phyloP scores from a whole-genome alignment of 164 flowering plant species.

The Kingdonia uniflora region DNA sequence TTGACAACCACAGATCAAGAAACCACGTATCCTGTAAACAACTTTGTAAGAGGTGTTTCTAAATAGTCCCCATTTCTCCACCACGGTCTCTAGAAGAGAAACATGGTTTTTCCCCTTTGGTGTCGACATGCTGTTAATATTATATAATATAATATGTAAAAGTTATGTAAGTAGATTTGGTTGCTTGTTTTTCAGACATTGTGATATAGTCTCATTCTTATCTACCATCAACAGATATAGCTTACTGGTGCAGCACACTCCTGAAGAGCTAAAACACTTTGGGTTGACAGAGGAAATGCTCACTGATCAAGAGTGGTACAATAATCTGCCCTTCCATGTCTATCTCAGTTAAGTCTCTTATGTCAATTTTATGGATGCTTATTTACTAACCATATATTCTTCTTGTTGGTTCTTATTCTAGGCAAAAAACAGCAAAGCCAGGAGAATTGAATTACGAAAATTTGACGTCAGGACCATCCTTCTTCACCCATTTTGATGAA shows the following conservation, averaged over 20 bases:
- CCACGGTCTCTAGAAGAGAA: too few relatives aligned
- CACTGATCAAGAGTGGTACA: slow-evolving; percentile 63
- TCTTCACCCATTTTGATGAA: slow-evolving; percentile 47
- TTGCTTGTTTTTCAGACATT: too few relatives aligned
- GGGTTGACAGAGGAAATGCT: slow-evolving; percentile 72
- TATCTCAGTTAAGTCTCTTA: too few relatives aligned
- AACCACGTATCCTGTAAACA: too few relatives aligned
- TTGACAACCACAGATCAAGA: too few relatives aligned
- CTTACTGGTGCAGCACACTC: slow-evolving; percentile 55
- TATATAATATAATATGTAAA: too few relatives aligned
- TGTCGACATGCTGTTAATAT: too few relatives aligned
- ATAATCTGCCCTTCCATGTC: neutral
- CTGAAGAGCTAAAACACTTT: slow-evolving; percentile 43
- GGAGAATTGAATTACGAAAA: slow-evolving; percentile 67
- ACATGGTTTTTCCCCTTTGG: too few relatives aligned
- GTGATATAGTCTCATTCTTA: neutral
- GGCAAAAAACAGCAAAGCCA: slow-evolving; percentile 63
- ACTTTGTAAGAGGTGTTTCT: too few relatives aligned
- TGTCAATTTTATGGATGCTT: neutral
- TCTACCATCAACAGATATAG: slow-evolving; percentile 41
- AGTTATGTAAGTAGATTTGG: too few relatives aligned
- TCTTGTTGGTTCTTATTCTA: slow-evolving; percentile 14
- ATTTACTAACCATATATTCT: slow-evolving; percentile 6
- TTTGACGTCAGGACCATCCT: slow-evolving; percentile 41
- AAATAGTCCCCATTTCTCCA: too few relatives aligned